These are phyloP conservation scores for Aspergillus sp. DNA, from an alignment of 2,329 filamentous ascomycete species.

Conservation along the genomic window DNA sequence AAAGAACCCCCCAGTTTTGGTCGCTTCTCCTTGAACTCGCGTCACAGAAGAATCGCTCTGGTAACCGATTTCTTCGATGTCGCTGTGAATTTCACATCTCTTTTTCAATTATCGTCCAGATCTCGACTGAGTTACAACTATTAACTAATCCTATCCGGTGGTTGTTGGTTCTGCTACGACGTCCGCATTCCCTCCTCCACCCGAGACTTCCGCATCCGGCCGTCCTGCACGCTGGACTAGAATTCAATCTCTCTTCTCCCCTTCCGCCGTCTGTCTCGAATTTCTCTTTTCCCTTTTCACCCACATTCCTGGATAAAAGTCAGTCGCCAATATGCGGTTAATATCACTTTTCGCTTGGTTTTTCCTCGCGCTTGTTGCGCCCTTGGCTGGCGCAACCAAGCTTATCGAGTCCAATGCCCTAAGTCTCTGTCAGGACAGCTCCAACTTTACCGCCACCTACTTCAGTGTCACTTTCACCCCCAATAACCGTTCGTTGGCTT, in stretches of 20 bases:
- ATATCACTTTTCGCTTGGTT: conserved; percentile 28
- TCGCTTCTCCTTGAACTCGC: conserved; percentile 3
- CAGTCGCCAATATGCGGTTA: conserved; percentile 24
- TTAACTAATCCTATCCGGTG: conserved; percentile 5
- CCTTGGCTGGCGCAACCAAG: conserved; percentile 52
- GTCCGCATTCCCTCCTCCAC: no score
- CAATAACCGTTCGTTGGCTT: conserved; percentile 59
- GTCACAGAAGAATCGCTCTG: conserved; percentile 12
- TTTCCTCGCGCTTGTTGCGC: conserved; percentile 34
- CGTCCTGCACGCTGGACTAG: background rate
- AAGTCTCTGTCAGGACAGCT: conserved; percentile 73
- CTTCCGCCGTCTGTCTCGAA: background rate
- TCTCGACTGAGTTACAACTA: background rate
- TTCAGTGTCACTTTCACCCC: conserved; percentile 65
- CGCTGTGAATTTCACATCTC: conserved; percentile 9
- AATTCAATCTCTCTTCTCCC: background rate
- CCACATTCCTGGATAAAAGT: background rate
- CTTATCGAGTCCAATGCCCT: conserved; percentile 75
- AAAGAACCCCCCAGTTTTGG: conserved; percentile 7
- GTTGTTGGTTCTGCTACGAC: no score
- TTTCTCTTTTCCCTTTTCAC: conserved; percentile 23
- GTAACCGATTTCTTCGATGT: conserved; percentile 13
- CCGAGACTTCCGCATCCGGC: no score
- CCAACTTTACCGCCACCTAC: conserved; percentile 73
- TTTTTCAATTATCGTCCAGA: conserved; percentile 2